These are phyloP conservation scores for Leccinum broughii DNA, from an alignment of 768 basidiomycete genomes.

Conservation along the genomic window DNA sequence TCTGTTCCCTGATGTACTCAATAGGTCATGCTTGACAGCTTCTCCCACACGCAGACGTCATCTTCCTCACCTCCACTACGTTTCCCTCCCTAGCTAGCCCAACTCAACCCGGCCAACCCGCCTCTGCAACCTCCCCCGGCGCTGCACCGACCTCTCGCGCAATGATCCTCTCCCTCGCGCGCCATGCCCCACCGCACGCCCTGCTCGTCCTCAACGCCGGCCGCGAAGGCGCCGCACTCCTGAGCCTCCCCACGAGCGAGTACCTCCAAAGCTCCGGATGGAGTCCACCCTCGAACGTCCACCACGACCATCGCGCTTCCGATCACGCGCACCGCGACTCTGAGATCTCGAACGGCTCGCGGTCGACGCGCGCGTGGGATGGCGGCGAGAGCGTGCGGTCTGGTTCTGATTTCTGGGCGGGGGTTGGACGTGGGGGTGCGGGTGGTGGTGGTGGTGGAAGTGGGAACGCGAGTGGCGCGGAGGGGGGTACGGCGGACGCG, in stretches of 20 bases:
- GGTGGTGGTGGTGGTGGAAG: not conserved
- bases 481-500: not conserved
- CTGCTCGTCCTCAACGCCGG: constrained; percentile 85
- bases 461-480: not conserved
- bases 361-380: constrained; percentile 14
- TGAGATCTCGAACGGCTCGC: constrained; percentile 17
- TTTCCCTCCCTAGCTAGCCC: constrained; percentile 18
- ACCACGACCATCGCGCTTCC: not conserved
- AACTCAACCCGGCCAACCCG: not conserved
- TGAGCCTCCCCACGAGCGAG: constrained; percentile 79
- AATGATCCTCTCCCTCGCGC: constrained; percentile 71
- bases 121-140: constrained; percentile 38
- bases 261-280: constrained; percentile 87
- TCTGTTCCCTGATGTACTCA: not conserved
- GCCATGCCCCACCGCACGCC: constrained; percentile 68
- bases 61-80: constrained; percentile 56
- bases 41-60: constrained; percentile 77
- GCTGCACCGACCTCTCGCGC: constrained; percentile 66
- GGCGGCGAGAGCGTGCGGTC: constrained; percentile 53
- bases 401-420: constrained; percentile 79
- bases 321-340: constrained; percentile 24
- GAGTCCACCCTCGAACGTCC: constrained; percentile 32
- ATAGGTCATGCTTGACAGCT: constrained; percentile 43
- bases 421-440: constrained; percentile 10
- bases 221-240: constrained; percentile 73